These are phyloP conservation scores for Coemansia sp. DNA, from an alignment of 192 early-diverging fungal genomes.

Conservation along the genomic window DNA sequence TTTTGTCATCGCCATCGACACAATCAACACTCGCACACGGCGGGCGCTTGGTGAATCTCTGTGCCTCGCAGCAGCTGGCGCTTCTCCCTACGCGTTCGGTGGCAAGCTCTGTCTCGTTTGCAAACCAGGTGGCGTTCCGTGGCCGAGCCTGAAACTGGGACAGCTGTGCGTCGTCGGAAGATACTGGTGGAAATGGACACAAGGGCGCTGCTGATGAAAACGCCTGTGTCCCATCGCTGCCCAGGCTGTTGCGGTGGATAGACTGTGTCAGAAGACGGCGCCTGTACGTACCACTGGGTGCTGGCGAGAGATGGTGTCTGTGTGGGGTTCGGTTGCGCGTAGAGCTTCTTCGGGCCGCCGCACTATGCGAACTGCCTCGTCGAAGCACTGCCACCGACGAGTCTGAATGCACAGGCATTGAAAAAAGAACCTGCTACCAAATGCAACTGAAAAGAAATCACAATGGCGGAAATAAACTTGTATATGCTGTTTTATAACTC, in stretches of 20 bases:
- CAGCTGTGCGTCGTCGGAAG: not conserved
- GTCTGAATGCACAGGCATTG: conserved; percentile 14
- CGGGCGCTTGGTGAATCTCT: conserved; percentile 9
- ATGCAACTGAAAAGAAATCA: not conserved
- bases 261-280: conserved; percentile 21
- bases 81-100: conserved; percentile 18
- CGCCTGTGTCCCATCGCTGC: conserved; percentile 6
- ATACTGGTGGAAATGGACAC: not conserved
- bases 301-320: conserved; percentile 13
- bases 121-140: not conserved
- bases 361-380: conserved; percentile 9
- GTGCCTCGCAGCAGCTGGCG: conserved; percentile 27
- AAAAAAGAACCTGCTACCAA: not conserved
- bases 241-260: conserved; percentile 3
- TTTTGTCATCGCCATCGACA: not conserved
- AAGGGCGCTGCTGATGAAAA: not conserved
- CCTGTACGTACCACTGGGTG: conserved; percentile 23
- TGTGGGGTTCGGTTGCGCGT: conserved; percentile 10
- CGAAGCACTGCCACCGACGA: conserved; percentile 8
- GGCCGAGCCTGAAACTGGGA: not conserved
- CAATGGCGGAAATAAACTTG: not conserved
- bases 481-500: no score
- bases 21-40: conserved; percentile 7
- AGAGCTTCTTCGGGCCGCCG: conserved; percentile 5
- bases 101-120: not conserved